Evolutionary conservation across 2,329 filamentous ascomycete genomes (phyloP), one percentile per base, ranked within the genome.

Genomic region (Curvularia verruculosa): DNA sequence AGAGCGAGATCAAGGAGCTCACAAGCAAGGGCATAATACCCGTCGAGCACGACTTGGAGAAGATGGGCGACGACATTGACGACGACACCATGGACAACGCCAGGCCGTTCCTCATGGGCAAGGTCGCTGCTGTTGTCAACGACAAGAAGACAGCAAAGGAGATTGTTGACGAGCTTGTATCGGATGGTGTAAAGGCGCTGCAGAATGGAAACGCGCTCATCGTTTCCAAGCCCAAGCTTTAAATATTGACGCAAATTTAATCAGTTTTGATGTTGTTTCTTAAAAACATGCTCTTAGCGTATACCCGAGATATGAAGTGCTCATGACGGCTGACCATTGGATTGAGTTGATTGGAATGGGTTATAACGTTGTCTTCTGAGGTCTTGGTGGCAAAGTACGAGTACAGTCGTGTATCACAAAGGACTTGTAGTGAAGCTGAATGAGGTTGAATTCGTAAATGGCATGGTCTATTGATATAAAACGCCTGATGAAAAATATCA

Each of bases 31-130:
- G 95, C 70, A 82, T 91, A 75, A 91, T 99, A 68, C 95, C 95
- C 45, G 96, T 96, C 64, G 95, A 98, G 83, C 85, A 91, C 70
- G 95, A 99, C 75, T 86, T 99, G 31, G 95, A 99, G 82, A 90
- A 89, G 79, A 79, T 96, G 71, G 83, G 84, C 21, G 81, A 83
- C 55, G 81, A 83, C 56, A 67, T 83, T 43, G 85, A 91, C 56
- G 93, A 97, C 58, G 92, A 98, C 39, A 86, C 89, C 31, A 87
- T 99, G 81, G 95, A 98, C 77, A 92, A 95, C 75, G 93, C 92
- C 72, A 85, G 92, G 57, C 93, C 93, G 13, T 96, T 87, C 83
- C 80, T 97, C 68, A 99, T 99, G 95, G 95, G 95, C 77, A 96
- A 98, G 85, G 94, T 91, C 59, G 90, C 95, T 36, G 94, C 95